A percentile compares a stretch with the other conserved stretches of the same genome.
Conservation (phyloP, 331 rosid genomes). For the Saraca asoca region DNA sequence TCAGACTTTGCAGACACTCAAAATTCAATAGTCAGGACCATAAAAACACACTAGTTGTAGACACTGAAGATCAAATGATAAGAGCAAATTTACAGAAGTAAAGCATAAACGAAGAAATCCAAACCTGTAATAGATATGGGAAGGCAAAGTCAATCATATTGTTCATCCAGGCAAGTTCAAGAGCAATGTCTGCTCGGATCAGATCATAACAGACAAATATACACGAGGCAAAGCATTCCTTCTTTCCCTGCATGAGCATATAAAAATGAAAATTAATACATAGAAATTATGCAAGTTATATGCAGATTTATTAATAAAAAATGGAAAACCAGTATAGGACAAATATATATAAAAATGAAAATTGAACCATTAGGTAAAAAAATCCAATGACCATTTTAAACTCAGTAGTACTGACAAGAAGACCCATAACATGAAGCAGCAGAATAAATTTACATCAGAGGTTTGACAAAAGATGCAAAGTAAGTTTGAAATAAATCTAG, state of each 20-base stretch:
- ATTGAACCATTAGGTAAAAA: no score
- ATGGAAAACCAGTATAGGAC: slow-evolving; percentile 19
- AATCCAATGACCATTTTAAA: no score
- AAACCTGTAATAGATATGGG: slow-evolving; percentile 90
- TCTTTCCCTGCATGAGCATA: slow-evolving; percentile 79
- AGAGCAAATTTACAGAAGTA: no score
- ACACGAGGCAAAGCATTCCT: slow-evolving; percentile 98
- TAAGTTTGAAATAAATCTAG: no score
- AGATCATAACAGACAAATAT: slow-evolving; percentile 95
- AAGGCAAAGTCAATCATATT: slow-evolving; percentile 93
- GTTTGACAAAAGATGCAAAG: no score
- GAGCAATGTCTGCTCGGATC: slow-evolving; percentile 78
- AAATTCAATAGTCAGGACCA: background rate
- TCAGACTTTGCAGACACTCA: background rate
- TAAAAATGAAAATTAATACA: slow-evolving; percentile 21
- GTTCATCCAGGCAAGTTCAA: slow-evolving; percentile 96
- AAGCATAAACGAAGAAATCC: slow-evolving; percentile 16
- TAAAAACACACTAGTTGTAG: no score
- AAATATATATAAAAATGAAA: background rate
- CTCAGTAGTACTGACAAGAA: no score
- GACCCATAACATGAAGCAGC: no score
- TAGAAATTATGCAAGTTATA: background rate
- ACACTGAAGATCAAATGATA: no score
- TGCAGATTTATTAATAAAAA: background rate
- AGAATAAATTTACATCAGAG: no score